These are phyloP conservation scores for Rhytidiadelphus loreus DNA, from an alignment of 225 moss, liverwort and hornwort species.

Conservation along the genomic window DNA sequence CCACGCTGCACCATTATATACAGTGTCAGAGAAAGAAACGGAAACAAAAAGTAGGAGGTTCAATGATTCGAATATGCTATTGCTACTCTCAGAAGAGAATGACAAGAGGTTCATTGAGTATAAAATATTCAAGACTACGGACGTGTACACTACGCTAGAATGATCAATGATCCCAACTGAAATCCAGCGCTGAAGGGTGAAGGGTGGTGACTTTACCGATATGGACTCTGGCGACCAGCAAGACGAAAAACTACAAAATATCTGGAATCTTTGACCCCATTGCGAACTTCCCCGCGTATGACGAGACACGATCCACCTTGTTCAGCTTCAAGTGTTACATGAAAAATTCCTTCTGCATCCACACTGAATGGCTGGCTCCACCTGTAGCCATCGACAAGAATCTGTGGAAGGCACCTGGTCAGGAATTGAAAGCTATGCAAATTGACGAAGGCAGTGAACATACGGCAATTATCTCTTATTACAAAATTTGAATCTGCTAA, in stretches of 20 bases:
- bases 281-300: conserved; percentile 74
- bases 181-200: background rate
- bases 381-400: conserved; percentile 66
- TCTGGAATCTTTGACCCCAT: conserved; percentile 76
- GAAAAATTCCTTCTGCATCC: conserved; percentile 75
- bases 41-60: background rate
- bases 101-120: background rate
- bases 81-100: background rate
- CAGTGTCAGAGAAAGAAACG: background rate
- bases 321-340: conserved; percentile 54
- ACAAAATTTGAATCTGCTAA: background rate
- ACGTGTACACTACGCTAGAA: background rate
- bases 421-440: background rate
- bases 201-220: conserved; percentile 41
- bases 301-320: conserved; percentile 35
- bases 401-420: conserved; percentile 25
- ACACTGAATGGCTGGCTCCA: conserved; percentile 95
- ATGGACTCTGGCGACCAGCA: conserved; percentile 64
- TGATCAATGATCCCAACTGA: background rate
- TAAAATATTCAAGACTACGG: background rate
- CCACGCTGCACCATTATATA: conserved; percentile 35
- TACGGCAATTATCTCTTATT: background rate
- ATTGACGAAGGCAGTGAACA: background rate
- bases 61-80: background rate
- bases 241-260: conserved; percentile 78